Percentiles rank a stretch among this genome's conserved stretches.
phyloP scores from a whole-genome alignment of 768 basidiomycete genomes.

The Rhodotorula diobovata region DNA sequence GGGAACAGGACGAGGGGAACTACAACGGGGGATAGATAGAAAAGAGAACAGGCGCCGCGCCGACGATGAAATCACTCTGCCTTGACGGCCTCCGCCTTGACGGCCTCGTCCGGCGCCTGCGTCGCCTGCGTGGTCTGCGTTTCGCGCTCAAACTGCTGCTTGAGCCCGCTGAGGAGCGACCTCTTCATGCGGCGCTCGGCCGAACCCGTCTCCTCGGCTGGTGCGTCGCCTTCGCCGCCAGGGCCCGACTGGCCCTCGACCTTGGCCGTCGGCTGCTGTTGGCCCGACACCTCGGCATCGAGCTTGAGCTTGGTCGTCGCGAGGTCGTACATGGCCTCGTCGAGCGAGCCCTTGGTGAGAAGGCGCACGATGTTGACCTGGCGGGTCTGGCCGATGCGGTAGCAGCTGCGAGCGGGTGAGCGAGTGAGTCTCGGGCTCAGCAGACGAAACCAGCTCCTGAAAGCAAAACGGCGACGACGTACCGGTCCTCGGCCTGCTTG shows the following conservation, averaged over 20 bases:
- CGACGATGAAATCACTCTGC: no score
- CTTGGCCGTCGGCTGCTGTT: background rate
- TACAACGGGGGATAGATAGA: no score
- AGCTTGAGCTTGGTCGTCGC: conserved; percentile 29
- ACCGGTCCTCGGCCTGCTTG: conserved; percentile 93
- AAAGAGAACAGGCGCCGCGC: no score
- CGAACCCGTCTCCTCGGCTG: background rate
- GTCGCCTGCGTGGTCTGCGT: conserved; percentile 1
- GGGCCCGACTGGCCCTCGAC: background rate
- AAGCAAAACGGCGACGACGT: background rate
- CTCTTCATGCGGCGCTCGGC: conserved; percentile 27
- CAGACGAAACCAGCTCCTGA: background rate
- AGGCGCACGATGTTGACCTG: conserved; percentile 93
- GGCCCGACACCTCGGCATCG: conserved; percentile 22
- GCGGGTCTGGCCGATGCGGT: conserved; percentile 85
- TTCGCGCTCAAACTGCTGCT: conserved; percentile 18
- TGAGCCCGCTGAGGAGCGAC: conserved; percentile 18
- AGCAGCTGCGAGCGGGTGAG: background rate
- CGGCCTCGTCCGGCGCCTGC: no score
- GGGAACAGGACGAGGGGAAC: no score
- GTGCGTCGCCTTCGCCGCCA: background rate
- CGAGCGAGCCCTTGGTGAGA: conserved; percentile 64
- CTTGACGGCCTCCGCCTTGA: no score
- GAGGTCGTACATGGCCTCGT: conserved; percentile 69
- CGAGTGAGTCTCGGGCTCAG: background rate